Conservation (phyloP, 2,329 filamentous ascomycete genomes). For the Fusarium praegraminearum region DNA sequence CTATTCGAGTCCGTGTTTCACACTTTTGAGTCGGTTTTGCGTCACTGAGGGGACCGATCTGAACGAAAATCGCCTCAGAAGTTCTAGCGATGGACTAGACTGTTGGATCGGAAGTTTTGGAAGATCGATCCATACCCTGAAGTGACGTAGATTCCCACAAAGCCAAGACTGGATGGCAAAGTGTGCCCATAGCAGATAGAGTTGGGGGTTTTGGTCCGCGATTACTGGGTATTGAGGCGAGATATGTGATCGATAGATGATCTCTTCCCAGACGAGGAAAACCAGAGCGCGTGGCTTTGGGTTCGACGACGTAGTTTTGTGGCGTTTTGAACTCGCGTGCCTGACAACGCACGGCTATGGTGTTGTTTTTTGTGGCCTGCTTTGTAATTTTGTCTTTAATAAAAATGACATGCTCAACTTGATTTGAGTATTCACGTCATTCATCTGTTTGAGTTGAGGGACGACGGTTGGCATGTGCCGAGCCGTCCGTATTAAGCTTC, state of each 20-base stretch:
- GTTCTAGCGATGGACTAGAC: neutral
- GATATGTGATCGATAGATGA: slow-evolving; percentile 30
- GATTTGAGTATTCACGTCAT: slow-evolving; percentile 26
- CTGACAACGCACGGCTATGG: slow-evolving; percentile 1
- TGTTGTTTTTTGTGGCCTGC: neutral
- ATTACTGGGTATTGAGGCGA: slow-evolving; percentile 8
- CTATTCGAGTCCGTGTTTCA: neutral
- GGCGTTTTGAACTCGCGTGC: slow-evolving; percentile 21
- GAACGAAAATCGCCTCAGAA: neutral
- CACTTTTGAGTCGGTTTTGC: neutral
- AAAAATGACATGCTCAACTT: slow-evolving; percentile 18
- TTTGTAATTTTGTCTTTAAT: neutral
- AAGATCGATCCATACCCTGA: slow-evolving; percentile 26
- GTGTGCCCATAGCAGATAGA: neutral
- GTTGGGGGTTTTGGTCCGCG: slow-evolving; percentile 8
- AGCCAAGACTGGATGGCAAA: slow-evolving; percentile 28
- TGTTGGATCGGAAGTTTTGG: slow-evolving; percentile 11
- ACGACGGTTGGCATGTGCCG: slow-evolving; percentile 5
- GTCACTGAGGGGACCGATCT: slow-evolving; percentile 24
- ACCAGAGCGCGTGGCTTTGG: slow-evolving; percentile 18
- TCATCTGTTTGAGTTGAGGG: neutral
- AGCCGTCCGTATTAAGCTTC: neutral
- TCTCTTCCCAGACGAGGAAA: slow-evolving; percentile 23
- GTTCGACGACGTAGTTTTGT: slow-evolving; percentile 15
- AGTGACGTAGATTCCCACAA: slow-evolving; percentile 28